Percentiles rank a stretch among this genome's conserved stretches.
Evolutionary conservation across 129 eudicot genomes (phyloP).

Genomic region (Helianthus annuus): HanXRQr2.0-SUNRISE NC_035438.2:146026617-146027116

Average conservation of each 20-base stretch:
- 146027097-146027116: too few relatives aligned
- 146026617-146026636: slow-evolving; percentile 77
- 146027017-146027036: too few relatives aligned
- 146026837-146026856: slow-evolving; percentile 50
- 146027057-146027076: too few relatives aligned
- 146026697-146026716: not conserved
- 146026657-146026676: not conserved
- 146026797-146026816: slow-evolving; percentile 46
- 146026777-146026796: slow-evolving; percentile 93
- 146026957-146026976: too few relatives aligned
- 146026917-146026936: not conserved
- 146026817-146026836: slow-evolving; percentile 50
- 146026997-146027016: too few relatives aligned
- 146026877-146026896: slow-evolving; percentile 40
- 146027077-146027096: too few relatives aligned
- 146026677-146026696: not conserved
- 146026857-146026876: slow-evolving; percentile 57
- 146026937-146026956: too few relatives aligned
- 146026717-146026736: slow-evolving; percentile 46
- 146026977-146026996: too few relatives aligned
- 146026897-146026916: slow-evolving; percentile 42
- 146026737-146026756: slow-evolving; percentile 99
- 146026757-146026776: slow-evolving; percentile 99
- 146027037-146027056: too few relatives aligned
- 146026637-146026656: slow-evolving; percentile 34